These are phyloP conservation scores for Podospora fimiseda DNA, from an alignment of 495 filamentous ascomycete genomes.

Conservation along the genomic window DNA sequence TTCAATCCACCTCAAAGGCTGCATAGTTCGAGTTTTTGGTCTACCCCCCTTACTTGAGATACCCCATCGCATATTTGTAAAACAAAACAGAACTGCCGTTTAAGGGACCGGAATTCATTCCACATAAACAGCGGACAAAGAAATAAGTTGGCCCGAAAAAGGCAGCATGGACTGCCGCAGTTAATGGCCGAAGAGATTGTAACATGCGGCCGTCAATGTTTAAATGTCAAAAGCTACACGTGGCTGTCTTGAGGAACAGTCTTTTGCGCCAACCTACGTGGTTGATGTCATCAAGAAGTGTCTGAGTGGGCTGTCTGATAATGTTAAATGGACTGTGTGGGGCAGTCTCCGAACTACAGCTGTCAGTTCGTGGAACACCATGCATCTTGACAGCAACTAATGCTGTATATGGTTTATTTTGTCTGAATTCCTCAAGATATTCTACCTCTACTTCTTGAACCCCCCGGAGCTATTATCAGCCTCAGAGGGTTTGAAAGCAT, in stretches of 20 bases:
- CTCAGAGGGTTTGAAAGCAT: too few relatives aligned
- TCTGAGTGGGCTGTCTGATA: background rate
- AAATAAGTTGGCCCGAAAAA: background rate
- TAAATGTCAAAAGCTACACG: background rate
- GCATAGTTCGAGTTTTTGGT: slow-evolving; percentile 8
- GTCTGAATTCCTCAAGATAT: too few relatives aligned
- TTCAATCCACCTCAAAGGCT: slow-evolving; percentile 49
- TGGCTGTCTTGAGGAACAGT: background rate
- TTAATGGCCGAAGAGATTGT: background rate
- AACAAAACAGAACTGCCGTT: too few relatives aligned
- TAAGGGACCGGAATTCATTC: slow-evolving; percentile 2
- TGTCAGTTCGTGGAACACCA: too few relatives aligned
- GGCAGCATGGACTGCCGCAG: background rate
- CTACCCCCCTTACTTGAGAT: slow-evolving; percentile 17
- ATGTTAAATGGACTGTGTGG: background rate
- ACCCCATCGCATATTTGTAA: slow-evolving; percentile 4
- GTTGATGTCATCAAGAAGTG: background rate
- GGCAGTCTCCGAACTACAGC: background rate
- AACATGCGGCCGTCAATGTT: too few relatives aligned
- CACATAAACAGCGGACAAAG: background rate
- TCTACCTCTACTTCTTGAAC: too few relatives aligned
- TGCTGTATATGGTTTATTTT: too few relatives aligned
- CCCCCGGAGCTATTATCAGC: too few relatives aligned
- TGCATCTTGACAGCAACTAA: background rate
- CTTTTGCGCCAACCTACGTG: background rate